A percentile compares a stretch with the other conserved stretches of the same genome.
Conservation (phyloP, 306 rosid genomes). For the Carpinus viminea region DNA sequence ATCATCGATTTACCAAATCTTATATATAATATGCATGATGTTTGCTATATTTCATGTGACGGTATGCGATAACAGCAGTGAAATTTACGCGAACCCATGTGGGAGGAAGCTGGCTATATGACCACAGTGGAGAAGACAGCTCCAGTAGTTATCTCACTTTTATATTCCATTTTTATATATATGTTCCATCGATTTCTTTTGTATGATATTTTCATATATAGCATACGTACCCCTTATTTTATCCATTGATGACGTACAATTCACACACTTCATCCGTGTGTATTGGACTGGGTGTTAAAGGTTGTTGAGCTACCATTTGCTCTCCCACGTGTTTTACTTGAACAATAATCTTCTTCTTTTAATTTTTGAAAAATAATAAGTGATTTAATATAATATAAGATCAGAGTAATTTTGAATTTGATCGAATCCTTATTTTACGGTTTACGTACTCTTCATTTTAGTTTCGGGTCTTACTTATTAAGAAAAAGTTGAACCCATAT, state of each 20-base stretch:
- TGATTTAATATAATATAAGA: too few relatives aligned
- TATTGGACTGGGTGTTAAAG: neutral
- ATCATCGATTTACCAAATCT: conserved; percentile 8
- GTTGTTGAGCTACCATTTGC: conserved; percentile 22
- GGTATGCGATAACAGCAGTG: conserved; percentile 33
- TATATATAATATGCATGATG: conserved; percentile 15
- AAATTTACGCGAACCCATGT: conserved; percentile 57
- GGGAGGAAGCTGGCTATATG: conserved; percentile 31
- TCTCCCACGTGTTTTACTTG: neutral
- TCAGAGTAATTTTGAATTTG: too few relatives aligned
- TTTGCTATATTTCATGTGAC: conserved; percentile 54
- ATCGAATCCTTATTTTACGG: too few relatives aligned
- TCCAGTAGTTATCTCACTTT: conserved; percentile 34
- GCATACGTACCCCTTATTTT: conserved; percentile 12
- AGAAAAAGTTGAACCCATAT: too few relatives aligned
- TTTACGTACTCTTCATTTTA: too few relatives aligned
- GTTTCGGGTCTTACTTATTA: too few relatives aligned
- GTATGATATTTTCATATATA: conserved; percentile 9
- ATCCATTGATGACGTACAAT: conserved; percentile 2
- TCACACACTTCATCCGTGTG: neutral
- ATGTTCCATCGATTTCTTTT: neutral
- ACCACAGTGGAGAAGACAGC: conserved; percentile 30
- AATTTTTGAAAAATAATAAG: too few relatives aligned
- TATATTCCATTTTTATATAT: neutral
- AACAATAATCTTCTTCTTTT: too few relatives aligned